Conservation (phyloP, 2,329 filamentous ascomycete genomes). For the Bertia moriformis region DNA sequence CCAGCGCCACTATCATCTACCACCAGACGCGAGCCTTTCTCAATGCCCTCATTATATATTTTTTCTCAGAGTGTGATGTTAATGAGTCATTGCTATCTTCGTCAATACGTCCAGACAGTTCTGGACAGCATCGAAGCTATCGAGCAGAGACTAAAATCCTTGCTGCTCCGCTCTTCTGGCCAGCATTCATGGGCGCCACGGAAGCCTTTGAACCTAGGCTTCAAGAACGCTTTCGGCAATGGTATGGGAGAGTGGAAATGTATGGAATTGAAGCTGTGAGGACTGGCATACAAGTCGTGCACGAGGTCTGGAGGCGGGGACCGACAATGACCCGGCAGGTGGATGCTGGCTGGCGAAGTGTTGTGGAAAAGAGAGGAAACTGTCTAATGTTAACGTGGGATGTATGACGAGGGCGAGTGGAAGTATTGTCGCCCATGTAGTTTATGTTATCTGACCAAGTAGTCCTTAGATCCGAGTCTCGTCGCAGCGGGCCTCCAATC, state of each 20-base stretch:
- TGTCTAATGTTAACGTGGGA: too few relatives aligned
- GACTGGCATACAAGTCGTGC: constrained; percentile 8
- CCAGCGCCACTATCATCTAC: constrained; percentile 4
- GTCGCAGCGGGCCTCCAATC: too few relatives aligned
- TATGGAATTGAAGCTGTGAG: constrained; percentile 10
- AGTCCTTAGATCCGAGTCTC: too few relatives aligned
- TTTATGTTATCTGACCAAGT: too few relatives aligned
- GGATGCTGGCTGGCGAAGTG: too few relatives aligned
- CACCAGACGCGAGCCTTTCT: constrained; percentile 8
- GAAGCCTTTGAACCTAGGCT: constrained; percentile 1
- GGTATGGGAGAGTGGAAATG: constrained; percentile 6
- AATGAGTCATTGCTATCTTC: constrained; percentile 5
- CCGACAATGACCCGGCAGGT: too few relatives aligned
- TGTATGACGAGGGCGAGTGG: too few relatives aligned
- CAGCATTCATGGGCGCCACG: constrained; percentile 9
- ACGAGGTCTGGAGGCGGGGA: constrained; percentile 10
- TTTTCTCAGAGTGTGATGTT: constrained; percentile 7
- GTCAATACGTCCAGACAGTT: constrained; percentile 6
- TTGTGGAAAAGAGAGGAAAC: too few relatives aligned
- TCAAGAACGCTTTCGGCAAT: constrained; percentile 7
- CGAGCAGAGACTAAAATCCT: constrained; percentile 9
- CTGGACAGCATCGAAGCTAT: constrained; percentile 8
- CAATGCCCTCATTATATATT: constrained; percentile 11
- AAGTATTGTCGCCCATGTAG: too few relatives aligned
- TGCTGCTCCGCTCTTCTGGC: constrained; percentile 10